Conservation (phyloP, 2,329 filamentous ascomycete genomes). For the Beauveria rudraprayagi region DNA sequence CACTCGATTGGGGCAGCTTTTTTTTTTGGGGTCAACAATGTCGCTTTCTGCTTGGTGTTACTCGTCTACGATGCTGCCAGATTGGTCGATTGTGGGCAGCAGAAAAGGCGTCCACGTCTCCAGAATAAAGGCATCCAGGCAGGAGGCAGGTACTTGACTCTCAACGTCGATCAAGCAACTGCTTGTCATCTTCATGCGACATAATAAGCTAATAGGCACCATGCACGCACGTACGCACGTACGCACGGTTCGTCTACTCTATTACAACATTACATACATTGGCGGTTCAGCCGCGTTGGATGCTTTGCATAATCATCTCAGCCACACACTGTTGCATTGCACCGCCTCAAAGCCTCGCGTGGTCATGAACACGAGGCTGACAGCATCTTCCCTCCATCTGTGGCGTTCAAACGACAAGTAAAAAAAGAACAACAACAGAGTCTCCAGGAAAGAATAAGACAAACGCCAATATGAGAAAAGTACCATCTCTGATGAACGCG, state of each 20-base stretch:
- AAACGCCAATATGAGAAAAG: too few relatives aligned
- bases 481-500: too few relatives aligned
- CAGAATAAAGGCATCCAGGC: background rate
- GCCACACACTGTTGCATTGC: background rate
- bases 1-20: too few relatives aligned
- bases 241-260: too few relatives aligned
- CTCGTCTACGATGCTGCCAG: background rate
- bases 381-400: background rate
- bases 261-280: too few relatives aligned
- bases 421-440: background rate
- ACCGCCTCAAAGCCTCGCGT: constrained; percentile 9
- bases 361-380: background rate
- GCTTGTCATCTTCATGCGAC: too few relatives aligned
- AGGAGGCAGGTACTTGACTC: too few relatives aligned
- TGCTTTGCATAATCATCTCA: background rate
- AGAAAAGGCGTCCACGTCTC: background rate
- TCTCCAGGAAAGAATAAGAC: background rate
- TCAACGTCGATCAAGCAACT: too few relatives aligned
- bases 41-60: background rate
- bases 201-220: too few relatives aligned
- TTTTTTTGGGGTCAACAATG: background rate
- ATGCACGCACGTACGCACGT: too few relatives aligned
- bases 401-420: background rate
- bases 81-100: background rate
- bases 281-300: background rate